Percentiles rank a stretch among this genome's conserved stretches.
Conservation (phyloP, 73 alveolate genomes). For the Uronychia setigera region DNA sequence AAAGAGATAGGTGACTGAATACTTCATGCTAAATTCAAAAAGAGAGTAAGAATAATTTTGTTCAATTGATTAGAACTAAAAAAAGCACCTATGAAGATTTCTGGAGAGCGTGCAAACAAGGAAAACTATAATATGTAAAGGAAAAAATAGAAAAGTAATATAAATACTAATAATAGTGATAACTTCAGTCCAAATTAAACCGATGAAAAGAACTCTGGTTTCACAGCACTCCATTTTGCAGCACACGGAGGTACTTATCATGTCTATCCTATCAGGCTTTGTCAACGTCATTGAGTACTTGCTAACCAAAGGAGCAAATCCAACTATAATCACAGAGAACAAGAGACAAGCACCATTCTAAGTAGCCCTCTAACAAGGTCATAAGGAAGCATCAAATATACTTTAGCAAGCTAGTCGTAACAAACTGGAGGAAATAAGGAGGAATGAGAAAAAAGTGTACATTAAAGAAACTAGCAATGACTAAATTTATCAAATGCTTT, state of each 20-base stretch:
- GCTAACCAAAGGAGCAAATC: background rate
- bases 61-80: too few relatives aligned
- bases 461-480: background rate
- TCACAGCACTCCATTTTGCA: background rate
- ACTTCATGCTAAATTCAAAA: too few relatives aligned
- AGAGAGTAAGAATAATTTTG: too few relatives aligned
- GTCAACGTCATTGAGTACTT: background rate
- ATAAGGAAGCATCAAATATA: background rate
- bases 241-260: background rate
- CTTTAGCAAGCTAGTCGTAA: background rate
- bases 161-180: background rate
- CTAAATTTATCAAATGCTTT: background rate
- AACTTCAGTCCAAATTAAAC: background rate
- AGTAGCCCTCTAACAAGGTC: background rate
- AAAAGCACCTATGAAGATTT: background rate
- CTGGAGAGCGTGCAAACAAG: background rate
- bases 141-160: background rate
- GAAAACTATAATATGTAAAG: background rate
- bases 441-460: background rate
- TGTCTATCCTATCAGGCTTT: background rate
- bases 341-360: background rate
- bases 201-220: background rate
- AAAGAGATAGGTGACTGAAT: too few relatives aligned
- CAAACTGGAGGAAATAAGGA: background rate
- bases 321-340: background rate